Evolutionary conservation across 106 monocot species (phyloP).

Genomic region (Ottelia alismoides): DNA sequence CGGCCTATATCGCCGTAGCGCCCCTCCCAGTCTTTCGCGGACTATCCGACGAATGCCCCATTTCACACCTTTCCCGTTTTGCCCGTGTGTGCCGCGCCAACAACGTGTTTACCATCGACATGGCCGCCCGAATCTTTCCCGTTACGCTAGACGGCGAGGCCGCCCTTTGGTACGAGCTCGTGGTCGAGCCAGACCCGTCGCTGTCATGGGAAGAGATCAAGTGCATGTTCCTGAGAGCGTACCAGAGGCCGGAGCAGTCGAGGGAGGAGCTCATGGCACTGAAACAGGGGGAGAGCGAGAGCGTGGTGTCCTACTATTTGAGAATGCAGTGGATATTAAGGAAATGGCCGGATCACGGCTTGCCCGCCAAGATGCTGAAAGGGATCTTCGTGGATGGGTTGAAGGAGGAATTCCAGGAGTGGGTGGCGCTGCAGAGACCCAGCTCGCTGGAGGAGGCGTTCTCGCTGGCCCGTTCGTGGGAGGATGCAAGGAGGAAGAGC

Average conservation of each 20-base stretch:
- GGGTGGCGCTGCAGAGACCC: slow-evolving; percentile 44
- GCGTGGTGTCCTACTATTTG: slow-evolving; percentile 14
- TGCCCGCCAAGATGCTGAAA: slow-evolving; percentile 42
- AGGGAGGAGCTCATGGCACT: slow-evolving; percentile 16
- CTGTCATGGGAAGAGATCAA: slow-evolving; percentile 9
- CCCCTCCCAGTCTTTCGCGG: slow-evolving; percentile 27
- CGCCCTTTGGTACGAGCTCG: slow-evolving; percentile 23
- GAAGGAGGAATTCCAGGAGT: slow-evolving; percentile 42
- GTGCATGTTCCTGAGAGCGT: slow-evolving; percentile 6
- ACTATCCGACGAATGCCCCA: slow-evolving; percentile 15
- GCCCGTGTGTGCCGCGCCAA: slow-evolving; percentile 21
- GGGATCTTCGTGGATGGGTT: slow-evolving; percentile 68
- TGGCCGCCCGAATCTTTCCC: slow-evolving; percentile 13
- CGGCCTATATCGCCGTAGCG: slow-evolving; percentile 15
- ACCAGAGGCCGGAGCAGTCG: slow-evolving; percentile 7
- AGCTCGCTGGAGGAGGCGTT: slow-evolving; percentile 55
- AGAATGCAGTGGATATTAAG: slow-evolving; percentile 32
- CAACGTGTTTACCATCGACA: slow-evolving; percentile 11
- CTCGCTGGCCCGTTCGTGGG: slow-evolving; percentile 46
- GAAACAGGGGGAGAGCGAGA: slow-evolving; percentile 9
- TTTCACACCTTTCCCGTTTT: slow-evolving; percentile 18
- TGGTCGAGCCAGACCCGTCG: slow-evolving; percentile 2
- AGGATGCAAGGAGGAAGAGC: slow-evolving; percentile 27
- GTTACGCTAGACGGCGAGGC: slow-evolving; percentile 24
- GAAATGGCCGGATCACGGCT: slow-evolving; percentile 65